A percentile compares a stretch with the other conserved stretches of the same genome.
Evolutionary conservation across 164 flowering plant genomes (phyloP).

Genomic region (Chimonanthus salicifolius): DNA sequence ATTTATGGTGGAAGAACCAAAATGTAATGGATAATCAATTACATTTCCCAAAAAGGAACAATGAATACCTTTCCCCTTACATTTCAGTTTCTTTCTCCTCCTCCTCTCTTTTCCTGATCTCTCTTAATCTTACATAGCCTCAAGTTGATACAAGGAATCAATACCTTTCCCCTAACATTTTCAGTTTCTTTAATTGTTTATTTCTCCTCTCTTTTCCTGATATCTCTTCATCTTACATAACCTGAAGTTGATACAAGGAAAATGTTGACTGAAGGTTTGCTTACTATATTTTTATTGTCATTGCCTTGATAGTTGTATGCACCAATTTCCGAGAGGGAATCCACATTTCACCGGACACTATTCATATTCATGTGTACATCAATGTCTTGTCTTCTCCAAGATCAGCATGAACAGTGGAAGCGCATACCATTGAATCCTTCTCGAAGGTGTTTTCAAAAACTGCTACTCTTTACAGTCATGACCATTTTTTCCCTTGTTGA

Average conservation of each 20-base stretch:
- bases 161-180: background rate
- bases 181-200: background rate
- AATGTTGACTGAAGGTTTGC: background rate
- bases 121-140: background rate
- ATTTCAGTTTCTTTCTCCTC: background rate
- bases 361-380: conserved; percentile 84
- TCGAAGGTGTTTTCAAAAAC: conserved; percentile 46
- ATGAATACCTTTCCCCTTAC: no score
- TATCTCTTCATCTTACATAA: background rate
- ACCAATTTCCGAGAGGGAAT: conserved; percentile 50
- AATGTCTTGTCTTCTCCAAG: conserved; percentile 72
- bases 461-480: background rate
- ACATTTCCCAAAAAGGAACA: no score
- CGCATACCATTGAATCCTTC: conserved; percentile 40
- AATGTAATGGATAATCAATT: background rate
- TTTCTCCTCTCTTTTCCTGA: background rate
- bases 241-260: no score
- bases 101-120: background rate
- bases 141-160: no score
- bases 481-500: background rate
- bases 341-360: conserved; percentile 72
- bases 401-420: conserved; percentile 86
- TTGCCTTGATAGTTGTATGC: conserved; percentile 58
- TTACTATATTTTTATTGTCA: background rate
- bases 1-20: background rate